These are phyloP conservation scores for Arachis stenosperma DNA, from an alignment of 306 rosid genomes.

Conservation along the genomic window DNA sequence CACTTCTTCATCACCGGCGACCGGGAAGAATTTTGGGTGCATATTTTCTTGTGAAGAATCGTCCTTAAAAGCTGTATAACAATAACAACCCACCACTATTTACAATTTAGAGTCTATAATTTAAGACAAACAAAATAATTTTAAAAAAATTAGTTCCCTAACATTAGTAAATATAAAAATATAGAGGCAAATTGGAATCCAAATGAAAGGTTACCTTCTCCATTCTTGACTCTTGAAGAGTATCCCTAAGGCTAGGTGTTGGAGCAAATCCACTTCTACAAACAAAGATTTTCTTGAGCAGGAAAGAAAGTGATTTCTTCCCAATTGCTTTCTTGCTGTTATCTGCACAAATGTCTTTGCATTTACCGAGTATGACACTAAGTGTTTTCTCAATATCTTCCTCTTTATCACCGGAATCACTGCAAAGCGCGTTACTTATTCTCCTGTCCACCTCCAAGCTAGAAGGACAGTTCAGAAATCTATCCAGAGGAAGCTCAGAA, in stretches of 20 bases:
- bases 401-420: conserved; percentile 58
- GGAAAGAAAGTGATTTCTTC: conserved; percentile 86
- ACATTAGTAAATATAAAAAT: neutral
- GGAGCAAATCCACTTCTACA: conserved; percentile 89
- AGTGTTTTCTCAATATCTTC: conserved; percentile 89
- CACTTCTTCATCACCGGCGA: conserved; percentile 59
- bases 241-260: conserved; percentile 73
- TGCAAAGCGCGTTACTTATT: conserved; percentile 65
- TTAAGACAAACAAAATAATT: no score
- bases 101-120: no score
- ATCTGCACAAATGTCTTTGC: conserved; percentile 76
- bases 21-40: conserved; percentile 56
- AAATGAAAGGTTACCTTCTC: conserved; percentile 66
- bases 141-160: no score
- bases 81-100: neutral
- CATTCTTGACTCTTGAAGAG: conserved; percentile 91
- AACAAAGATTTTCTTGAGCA: conserved; percentile 86
- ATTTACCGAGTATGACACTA: conserved; percentile 78
- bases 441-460: conserved; percentile 93
- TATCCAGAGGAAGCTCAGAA: conserved; percentile 88
- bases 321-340: conserved; percentile 65
- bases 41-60: conserved; percentile 81
- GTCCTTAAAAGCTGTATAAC: conserved; percentile 75
- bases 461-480: conserved; percentile 96
- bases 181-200: neutral